phyloP scores from a whole-genome alignment of 768 basidiomycete species.

The Mycena vulgaris region DNA sequence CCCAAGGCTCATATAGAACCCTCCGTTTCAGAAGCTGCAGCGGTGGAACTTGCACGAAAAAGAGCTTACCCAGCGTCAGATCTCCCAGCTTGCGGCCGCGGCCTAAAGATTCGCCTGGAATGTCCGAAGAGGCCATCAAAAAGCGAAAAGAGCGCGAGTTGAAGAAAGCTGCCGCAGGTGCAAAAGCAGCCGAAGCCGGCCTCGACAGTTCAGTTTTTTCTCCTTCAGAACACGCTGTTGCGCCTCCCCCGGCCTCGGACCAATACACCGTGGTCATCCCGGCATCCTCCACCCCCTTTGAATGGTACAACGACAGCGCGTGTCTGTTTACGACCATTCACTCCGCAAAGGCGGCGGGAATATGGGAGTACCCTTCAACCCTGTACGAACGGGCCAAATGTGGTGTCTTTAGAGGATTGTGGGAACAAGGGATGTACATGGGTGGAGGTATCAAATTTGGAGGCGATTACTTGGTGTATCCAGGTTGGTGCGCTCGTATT shows the following conservation, averaged over 20 bases:
- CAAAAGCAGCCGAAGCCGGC: constrained; percentile 35
- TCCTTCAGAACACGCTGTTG: constrained; percentile 21
- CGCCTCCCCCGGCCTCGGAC: constrained; percentile 15
- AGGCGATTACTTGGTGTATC: constrained; percentile 96
- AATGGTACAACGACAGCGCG: constrained; percentile 75
- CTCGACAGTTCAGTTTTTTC: constrained; percentile 23
- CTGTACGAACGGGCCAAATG: constrained; percentile 81
- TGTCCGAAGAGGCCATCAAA: constrained; percentile 74
- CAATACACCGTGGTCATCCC: constrained; percentile 76
- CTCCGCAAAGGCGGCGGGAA: constrained; percentile 73
- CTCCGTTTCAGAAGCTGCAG: constrained; percentile 59
- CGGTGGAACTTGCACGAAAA: constrained; percentile 69
- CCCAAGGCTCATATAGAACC: constrained; percentile 69
- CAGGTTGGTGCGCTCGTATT: constrained; percentile 69
- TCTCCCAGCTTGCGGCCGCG: constrained; percentile 60
- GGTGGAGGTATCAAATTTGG: constrained; percentile 95
- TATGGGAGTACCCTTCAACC: constrained; percentile 85
- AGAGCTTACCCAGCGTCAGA: constrained; percentile 63
- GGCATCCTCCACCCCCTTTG: constrained; percentile 70
- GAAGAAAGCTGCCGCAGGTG: constrained; percentile 43
- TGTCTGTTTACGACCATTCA: constrained; percentile 69
- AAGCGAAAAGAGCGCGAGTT: constrained; percentile 84
- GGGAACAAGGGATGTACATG: constrained; percentile 89
- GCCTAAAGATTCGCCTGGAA: constrained; percentile 64
- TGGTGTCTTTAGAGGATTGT: constrained; percentile 83